Base-by-base conservation (phyloP, 805 yeast species). In the Wickerhamomyces pijperi region DNA sequence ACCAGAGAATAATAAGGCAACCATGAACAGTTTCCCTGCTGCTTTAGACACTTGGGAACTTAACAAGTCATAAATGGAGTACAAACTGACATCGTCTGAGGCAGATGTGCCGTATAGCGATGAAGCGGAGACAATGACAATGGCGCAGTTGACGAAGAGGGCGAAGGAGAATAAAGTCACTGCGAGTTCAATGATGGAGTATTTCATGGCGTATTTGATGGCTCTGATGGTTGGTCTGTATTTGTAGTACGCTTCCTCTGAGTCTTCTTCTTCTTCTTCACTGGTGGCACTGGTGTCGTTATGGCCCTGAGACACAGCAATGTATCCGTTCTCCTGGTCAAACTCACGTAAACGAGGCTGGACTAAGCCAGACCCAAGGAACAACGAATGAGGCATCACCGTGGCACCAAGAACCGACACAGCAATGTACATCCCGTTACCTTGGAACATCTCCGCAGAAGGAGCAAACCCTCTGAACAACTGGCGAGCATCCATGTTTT, bases 391-490 rank as follows among this genome's bases (percentile, higher is more conserved):
- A 4, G 95, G 95, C 95, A 86, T 86, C 19, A 86, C 95, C 0
- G 95, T 86, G 13, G 95, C 95, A 42, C 95, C 96, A 36, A 86
- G 67, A 42, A 86, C 82, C 11, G 94, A 92, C 45, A 86, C 70
- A 19, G 88, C 77, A 32, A 81, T 63, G 50, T 78, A 83, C 35
- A 83, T 63, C 4, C 94, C 90, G 51, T 72, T 69, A 49, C 71
- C 73, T 46, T 72, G 75, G 35, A 65, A 61, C 54, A 74, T 58
- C 18, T 61, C 60, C 15, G 54, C 55, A n/a, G 72, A 65, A 1
- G 95, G 95, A 17, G 83, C 64, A 54, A 73, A 82, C 1, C 94
- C 94, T 51, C 72, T 64, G 40, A 74, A 61, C 4, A 86, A 67
- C 3, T 67, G 68, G 19, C 66, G 60, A 0, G 67, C 72, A 6